These are phyloP conservation scores for Fragilariopsis cylindrus DNA, from an alignment of 108 stramenopile species.

Conservation along the genomic window DNA sequence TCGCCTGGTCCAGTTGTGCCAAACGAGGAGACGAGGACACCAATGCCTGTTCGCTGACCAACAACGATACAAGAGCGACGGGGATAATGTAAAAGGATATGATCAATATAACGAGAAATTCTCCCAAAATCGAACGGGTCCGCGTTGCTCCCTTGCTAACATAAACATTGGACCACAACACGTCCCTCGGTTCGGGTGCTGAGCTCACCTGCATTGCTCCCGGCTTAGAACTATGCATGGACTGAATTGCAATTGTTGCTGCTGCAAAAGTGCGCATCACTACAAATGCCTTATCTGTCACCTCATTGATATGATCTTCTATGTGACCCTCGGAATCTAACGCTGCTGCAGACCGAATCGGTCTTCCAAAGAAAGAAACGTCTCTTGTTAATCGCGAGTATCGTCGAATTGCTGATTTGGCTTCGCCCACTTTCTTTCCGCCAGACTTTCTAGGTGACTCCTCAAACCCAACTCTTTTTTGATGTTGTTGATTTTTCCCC, in stretches of 20 bases:
- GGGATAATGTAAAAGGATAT: slow-evolving; percentile 86
- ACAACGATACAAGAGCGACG: slow-evolving; percentile 77
- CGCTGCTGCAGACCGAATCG: slow-evolving; percentile 45
- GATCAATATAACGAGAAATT: slow-evolving; percentile 74
- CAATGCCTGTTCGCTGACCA: slow-evolving; percentile 84
- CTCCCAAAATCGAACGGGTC: slow-evolving; percentile 70
- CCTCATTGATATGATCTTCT: slow-evolving; percentile 88
- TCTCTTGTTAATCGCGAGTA: slow-evolving; percentile 67
- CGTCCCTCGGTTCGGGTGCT: slow-evolving; percentile 87
- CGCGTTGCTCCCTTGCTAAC: slow-evolving; percentile 77
- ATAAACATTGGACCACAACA: slow-evolving; percentile 88
- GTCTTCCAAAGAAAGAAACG: slow-evolving; percentile 69
- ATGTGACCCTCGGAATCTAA: slow-evolving; percentile 53
- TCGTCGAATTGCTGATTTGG: slow-evolving; percentile 67
- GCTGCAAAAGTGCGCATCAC: slow-evolving; percentile 89
- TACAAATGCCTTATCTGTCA: slow-evolving; percentile 92
- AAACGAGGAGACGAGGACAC: slow-evolving; percentile 75
- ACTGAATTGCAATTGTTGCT: slow-evolving; percentile 90
- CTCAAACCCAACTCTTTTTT: slow-evolving; percentile 14
- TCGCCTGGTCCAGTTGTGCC: slow-evolving; percentile 77
- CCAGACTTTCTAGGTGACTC: slow-evolving; percentile 11
- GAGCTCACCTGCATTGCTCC: slow-evolving; percentile 84
- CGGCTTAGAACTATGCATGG: slow-evolving; percentile 87
- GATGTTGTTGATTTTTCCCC: not conserved
- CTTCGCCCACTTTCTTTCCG: slow-evolving; percentile 39